Evolutionary conservation across 805 yeast species (phyloP).

Genomic region (Teunomyces gatunensis): DNA sequence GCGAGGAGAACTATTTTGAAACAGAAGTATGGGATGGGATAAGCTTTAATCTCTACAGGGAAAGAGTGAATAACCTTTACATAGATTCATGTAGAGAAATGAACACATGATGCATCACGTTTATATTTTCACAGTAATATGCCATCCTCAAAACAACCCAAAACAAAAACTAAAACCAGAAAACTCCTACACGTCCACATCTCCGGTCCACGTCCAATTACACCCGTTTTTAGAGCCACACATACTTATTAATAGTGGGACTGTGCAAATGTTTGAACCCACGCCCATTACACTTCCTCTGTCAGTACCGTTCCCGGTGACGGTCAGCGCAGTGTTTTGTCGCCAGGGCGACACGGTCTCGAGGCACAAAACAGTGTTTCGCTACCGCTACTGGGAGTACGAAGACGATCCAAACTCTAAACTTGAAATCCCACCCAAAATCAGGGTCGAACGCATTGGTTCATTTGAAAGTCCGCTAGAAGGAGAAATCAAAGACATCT

Average conservation of each 20-base stretch:
- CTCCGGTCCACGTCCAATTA: neutral
- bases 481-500: conserved; percentile 57
- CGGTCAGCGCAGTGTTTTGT: conserved; percentile 50
- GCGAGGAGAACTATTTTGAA: neutral
- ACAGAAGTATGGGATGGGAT: neutral
- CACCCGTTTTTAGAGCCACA: neutral
- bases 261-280: conserved; percentile 25
- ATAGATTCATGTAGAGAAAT: too few relatives aligned
- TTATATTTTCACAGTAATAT: too few relatives aligned
- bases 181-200: neutral
- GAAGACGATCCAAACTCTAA: conserved; percentile 52
- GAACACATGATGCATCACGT: too few relatives aligned
- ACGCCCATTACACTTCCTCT: conserved; percentile 58
- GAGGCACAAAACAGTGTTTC: conserved; percentile 54
- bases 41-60: too few relatives aligned
- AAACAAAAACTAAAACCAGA: neutral
- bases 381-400: conserved; percentile 67
- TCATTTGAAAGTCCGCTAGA: conserved; percentile 81
- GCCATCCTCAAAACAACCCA: neutral
- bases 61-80: too few relatives aligned
- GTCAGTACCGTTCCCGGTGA: conserved; percentile 67
- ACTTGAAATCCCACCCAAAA: conserved; percentile 40
- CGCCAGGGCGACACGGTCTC: conserved; percentile 44
- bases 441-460: conserved; percentile 67
- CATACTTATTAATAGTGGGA: neutral